Conservation (phyloP, 1,284 basidiomycete species). For the Boletus sp. region DNA sequence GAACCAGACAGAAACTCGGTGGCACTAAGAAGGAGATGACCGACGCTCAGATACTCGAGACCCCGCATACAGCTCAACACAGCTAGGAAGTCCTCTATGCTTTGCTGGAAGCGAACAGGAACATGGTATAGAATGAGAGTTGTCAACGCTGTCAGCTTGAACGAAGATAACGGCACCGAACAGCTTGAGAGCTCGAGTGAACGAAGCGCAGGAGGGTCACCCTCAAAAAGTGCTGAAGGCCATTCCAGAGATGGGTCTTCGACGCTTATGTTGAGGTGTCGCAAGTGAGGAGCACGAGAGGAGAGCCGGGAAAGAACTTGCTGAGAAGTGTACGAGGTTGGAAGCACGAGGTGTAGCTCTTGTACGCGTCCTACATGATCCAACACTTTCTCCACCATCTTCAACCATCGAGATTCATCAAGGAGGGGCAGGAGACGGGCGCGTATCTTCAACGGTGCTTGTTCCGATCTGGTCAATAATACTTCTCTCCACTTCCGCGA, state of each 20-base stretch:
- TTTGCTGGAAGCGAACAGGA: slow-evolving; percentile 14
- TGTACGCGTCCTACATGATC: slow-evolving; percentile 24
- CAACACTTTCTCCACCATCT: slow-evolving; percentile 18
- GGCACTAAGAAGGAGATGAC: neutral
- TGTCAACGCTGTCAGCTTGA: slow-evolving; percentile 32
- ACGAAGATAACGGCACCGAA: slow-evolving; percentile 14
- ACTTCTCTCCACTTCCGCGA: slow-evolving; percentile 33
- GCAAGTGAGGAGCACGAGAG: slow-evolving; percentile 14
- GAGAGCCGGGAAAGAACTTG: neutral
- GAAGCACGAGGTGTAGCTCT: slow-evolving; percentile 8
- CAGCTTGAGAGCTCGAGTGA: slow-evolving; percentile 31
- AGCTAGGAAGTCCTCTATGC: slow-evolving; percentile 26
- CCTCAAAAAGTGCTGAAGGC: slow-evolving; percentile 5
- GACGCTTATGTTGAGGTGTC: neutral
- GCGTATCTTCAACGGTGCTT: slow-evolving; percentile 30
- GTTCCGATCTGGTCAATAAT: slow-evolving; percentile 40
- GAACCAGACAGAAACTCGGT: neutral
- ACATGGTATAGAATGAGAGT: slow-evolving; percentile 26
- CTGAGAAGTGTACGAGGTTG: neutral
- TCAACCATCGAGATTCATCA: neutral
- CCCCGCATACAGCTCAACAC: slow-evolving; percentile 33
- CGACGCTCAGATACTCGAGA: slow-evolving; percentile 34
- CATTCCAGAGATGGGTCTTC: neutral
- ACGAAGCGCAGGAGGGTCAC: slow-evolving; percentile 31
- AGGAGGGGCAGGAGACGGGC: neutral